Evolutionary conservation across 2,329 filamentous ascomycete species (phyloP).

Genomic region (Penicillium sp.): DNA sequence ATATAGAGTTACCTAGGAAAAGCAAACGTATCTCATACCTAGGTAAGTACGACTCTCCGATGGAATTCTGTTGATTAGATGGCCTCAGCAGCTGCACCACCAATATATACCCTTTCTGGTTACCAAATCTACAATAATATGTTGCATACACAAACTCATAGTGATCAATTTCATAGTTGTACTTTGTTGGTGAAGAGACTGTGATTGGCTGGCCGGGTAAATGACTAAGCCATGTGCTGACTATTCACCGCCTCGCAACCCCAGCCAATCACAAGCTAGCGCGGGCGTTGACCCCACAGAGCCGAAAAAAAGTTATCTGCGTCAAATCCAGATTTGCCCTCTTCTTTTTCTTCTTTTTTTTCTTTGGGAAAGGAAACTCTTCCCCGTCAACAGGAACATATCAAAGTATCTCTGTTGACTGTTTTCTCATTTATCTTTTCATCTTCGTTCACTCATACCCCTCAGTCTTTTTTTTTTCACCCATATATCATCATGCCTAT

Average conservation of each 20-base stretch:
- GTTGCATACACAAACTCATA: neutral
- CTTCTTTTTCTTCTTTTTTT: constrained; percentile 42
- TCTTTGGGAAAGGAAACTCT: constrained; percentile 56
- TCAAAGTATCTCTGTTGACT: constrained; percentile 43
- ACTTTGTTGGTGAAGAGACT: neutral
- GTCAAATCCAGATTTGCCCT: neutral
- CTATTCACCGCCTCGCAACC: neutral
- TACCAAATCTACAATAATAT: neutral
- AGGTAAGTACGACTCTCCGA: too few species aligned
- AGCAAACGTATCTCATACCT: neutral
- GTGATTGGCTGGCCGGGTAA: neutral
- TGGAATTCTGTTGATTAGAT: neutral
- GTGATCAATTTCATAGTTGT: neutral
- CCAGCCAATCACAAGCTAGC: constrained; percentile 7
- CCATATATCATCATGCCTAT: constrained; percentile 61
- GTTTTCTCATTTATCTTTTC: constrained; percentile 27
- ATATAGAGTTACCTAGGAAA: neutral
- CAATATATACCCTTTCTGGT: neutral
- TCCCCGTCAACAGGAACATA: constrained; percentile 56
- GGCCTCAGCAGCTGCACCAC: neutral
- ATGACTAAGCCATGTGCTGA: neutral
- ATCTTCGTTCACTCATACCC: constrained; percentile 13
- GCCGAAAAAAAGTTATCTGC: constrained; percentile 12
- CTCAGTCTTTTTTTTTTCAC: constrained; percentile 18
- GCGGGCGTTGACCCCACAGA: constrained; percentile 8